Base-by-base conservation (phyloP, 352 stramenopile genomes). In the Achlya hypogyna region DNA sequence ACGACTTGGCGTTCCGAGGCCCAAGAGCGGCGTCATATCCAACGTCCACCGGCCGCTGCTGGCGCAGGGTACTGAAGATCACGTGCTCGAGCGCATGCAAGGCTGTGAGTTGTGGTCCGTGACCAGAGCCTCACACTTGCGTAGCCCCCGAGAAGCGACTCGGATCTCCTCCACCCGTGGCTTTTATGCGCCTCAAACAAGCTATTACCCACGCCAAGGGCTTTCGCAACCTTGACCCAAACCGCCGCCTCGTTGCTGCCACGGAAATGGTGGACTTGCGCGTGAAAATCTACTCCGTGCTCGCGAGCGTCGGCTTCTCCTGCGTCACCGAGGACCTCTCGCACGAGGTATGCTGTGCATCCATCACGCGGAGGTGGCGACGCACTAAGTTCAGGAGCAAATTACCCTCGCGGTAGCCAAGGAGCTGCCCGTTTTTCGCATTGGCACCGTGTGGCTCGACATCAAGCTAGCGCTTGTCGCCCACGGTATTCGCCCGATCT, bases 401-500 rank as follows among this genome's bases (percentile, higher is more conserved):
- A 74, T 89, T 10, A 75, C 88, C 67, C 71, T 93, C n/a, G 84
- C 89, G 53, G 73, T 87, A 35, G 78, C 77, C 1, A 91, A 89
- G 60, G 84, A 91, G 62, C 88, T 84, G 45, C 74, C 81, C 23
- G 84, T 79, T 10, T 89, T 87, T 56, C 74, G 78, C 28, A 60
- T 86, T 14, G 82, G 81, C 40, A 79, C 86, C 45, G 86, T 87
- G 77, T 93, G 84, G 82, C 81, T 89, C 54, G 82, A 84, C 47
- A 74, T 89, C 23, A 71, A 91, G 62, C 67, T 81, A 28, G 74
- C 76, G 29, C 72, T 91, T 35, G 65, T 89, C 52, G 81, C 81
- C 2, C 81, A 88, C 45, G 74, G 81, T 18, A 63, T 87, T 5
- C 82, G 82, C 1, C 82, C 79, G 0, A 89, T 89, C 51, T 90